Percentiles rank a stretch among this genome's conserved stretches.
These are phyloP conservation scores for Basipetospora chlamydospora DNA, from an alignment of 2,329 filamentous ascomycete species.

Conservation along the genomic window DNA sequence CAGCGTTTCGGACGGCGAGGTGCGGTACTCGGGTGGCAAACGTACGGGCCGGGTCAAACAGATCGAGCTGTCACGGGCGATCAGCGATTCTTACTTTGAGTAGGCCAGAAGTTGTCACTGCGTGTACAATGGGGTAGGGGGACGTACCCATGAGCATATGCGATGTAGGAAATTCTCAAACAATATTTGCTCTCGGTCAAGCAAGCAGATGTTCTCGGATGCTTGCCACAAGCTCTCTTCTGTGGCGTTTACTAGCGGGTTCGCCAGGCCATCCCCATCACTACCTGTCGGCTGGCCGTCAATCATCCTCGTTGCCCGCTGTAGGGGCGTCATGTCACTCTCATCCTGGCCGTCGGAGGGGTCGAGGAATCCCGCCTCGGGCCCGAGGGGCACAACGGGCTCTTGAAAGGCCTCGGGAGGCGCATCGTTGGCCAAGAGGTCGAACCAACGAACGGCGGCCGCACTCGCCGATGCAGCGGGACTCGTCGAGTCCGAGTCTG, in stretches of 20 bases:
- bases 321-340: not conserved
- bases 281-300: constrained; percentile 6
- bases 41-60: constrained; percentile 11
- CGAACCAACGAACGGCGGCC: constrained; percentile 14
- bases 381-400: not conserved
- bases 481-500: constrained; percentile 11
- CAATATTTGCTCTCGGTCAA: constrained; percentile 11
- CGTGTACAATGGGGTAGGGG: too few relatives aligned
- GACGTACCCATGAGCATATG: constrained; percentile 13
- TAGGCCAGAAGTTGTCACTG: too few relatives aligned
- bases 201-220: constrained; percentile 10
- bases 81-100: not conserved
- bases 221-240: constrained; percentile 13
- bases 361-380: not conserved
- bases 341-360: not conserved
- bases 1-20: constrained; percentile 28
- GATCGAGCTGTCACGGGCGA: constrained; percentile 9
- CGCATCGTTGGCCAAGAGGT: constrained; percentile 11
- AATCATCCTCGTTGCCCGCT: constrained; percentile 7
- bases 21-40: constrained; percentile 12
- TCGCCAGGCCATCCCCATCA: not conserved
- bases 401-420: not conserved
- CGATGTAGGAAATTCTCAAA: constrained; percentile 13
- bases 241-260: not conserved
- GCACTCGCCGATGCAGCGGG: constrained; percentile 11